These are phyloP conservation scores for Trichophyton schoenleinii DNA, from an alignment of 2,329 filamentous ascomycete species.

Conservation along the genomic window DNA sequence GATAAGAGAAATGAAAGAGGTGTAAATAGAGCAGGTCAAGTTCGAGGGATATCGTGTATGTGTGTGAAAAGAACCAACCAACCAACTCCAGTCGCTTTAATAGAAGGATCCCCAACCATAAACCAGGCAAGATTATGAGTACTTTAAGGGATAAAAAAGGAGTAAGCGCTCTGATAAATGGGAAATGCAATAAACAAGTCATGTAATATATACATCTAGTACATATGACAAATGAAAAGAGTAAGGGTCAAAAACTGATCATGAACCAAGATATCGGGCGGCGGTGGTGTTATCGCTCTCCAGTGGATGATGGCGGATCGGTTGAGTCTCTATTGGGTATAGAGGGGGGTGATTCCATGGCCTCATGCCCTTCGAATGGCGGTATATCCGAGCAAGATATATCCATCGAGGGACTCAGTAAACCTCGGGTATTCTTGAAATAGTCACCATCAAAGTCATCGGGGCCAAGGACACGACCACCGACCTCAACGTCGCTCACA, in stretches of 20 bases:
- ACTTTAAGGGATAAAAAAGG: background rate
- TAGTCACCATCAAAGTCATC: slow-evolving; percentile 46
- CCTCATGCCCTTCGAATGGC: background rate
- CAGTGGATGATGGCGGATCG: background rate
- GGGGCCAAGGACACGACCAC: slow-evolving; percentile 61
- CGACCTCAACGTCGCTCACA: slow-evolving; percentile 66
- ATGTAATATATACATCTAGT: background rate
- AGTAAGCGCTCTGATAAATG: background rate
- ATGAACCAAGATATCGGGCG: background rate
- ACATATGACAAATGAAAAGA: background rate
- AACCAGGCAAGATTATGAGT: background rate
- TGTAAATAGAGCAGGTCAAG: background rate
- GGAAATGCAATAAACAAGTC: background rate
- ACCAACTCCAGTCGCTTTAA: background rate
- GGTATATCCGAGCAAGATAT: background rate
- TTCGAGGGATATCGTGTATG: background rate
- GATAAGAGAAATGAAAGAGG: background rate
- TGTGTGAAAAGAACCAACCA: background rate
- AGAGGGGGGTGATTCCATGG: background rate
- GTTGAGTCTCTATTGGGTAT: background rate
- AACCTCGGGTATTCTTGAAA: slow-evolving; percentile 21
- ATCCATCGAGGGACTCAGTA: slow-evolving; percentile 21
- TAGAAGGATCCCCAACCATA: background rate
- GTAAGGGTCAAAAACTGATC: background rate
- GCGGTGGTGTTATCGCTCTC: background rate